Percentiles rank a stretch among this genome's conserved stretches.
These are phyloP conservation scores for Claviceps quebecensis DNA, from an alignment of 2,329 filamentous ascomycete species.

Conservation along the genomic window DNA sequence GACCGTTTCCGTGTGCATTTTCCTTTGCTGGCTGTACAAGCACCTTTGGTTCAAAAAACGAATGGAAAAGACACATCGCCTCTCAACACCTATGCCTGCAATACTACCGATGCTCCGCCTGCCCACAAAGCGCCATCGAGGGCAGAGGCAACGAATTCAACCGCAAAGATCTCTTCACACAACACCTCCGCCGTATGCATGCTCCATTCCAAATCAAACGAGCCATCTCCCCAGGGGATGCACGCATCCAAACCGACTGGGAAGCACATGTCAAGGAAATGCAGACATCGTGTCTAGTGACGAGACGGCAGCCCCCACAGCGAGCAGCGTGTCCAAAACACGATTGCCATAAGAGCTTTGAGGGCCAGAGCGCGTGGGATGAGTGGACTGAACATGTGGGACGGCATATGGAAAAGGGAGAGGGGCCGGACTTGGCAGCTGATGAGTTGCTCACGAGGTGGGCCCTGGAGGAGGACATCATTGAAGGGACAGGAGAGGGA, in stretches of 20 bases:
- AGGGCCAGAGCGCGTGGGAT: conserved; percentile 67
- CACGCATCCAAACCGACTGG: conserved; percentile 47
- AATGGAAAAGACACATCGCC: conserved; percentile 91
- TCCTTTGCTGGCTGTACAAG: conserved; percentile 70
- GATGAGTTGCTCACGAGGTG: conserved; percentile 45
- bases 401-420: conserved; percentile 68
- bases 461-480: conserved; percentile 50
- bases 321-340: conserved; percentile 55
- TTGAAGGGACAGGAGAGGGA: conserved; percentile 41
- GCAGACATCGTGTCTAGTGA: conserved; percentile 59
- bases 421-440: conserved; percentile 41
- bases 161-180: conserved; percentile 88
- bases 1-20: conserved; percentile 75
- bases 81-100: conserved; percentile 72
- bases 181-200: conserved; percentile 91
- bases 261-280: conserved; percentile 54
- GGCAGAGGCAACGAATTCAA: conserved; percentile 65
- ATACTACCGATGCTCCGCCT: conserved; percentile 51
- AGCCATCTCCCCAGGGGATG: conserved; percentile 41
- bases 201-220: conserved; percentile 52
- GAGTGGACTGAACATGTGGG: conserved; percentile 88
- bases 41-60: conserved; percentile 84
- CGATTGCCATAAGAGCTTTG: conserved; percentile 59
- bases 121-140: conserved; percentile 37
- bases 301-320: conserved; percentile 54